phyloP scores from a whole-genome alignment of 441 rosid genomes.

The Erodium moschatum region DNA sequence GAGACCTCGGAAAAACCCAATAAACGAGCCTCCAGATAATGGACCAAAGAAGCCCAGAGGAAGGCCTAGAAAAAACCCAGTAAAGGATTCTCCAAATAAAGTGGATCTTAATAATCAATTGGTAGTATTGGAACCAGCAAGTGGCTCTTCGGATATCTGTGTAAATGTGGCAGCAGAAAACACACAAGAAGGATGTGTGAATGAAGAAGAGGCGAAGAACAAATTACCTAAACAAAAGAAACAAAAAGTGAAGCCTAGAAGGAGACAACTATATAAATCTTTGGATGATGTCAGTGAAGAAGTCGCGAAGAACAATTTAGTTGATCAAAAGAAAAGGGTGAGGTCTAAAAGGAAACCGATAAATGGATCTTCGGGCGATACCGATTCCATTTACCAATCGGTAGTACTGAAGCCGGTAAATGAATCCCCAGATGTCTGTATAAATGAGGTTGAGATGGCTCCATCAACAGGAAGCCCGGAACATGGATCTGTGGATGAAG shows the following conservation, averaged over 20 bases:
- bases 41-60: neutral
- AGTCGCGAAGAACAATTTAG: slow-evolving; percentile 21
- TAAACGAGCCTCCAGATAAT: neutral
- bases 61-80: neutral
- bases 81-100: neutral
- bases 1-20: neutral
- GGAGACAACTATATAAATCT: neutral
- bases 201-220: neutral
- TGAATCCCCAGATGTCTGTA: neutral
- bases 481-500: neutral
- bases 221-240: neutral
- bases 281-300: slow-evolving; percentile 16
- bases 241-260: neutral
- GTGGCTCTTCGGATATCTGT: neutral
- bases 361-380: slow-evolving; percentile 21
- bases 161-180: neutral
- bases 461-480: neutral
- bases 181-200: neutral
- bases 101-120: neutral
- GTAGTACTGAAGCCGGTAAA: neutral
- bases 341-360: slow-evolving; percentile 44
- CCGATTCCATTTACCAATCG: neutral
- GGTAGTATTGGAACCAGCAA: neutral
- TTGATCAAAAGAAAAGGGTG: slow-evolving; percentile 40
- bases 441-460: neutral